Evolutionary conservation across 257 asterid genomes (phyloP).

Genomic region (Scutellaria galericulata): DNA sequence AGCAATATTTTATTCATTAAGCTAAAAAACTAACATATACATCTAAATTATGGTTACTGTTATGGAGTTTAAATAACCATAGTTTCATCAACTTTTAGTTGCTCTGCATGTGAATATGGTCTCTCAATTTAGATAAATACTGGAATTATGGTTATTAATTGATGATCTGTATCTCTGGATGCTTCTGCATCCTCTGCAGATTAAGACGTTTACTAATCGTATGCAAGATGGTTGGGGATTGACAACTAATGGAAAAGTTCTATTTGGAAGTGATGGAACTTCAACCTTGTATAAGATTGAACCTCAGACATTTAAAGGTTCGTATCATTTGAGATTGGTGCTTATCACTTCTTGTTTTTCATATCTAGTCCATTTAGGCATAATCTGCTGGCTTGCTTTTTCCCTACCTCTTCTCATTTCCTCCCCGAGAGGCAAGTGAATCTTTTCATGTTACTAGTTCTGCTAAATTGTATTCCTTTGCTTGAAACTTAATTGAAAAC

Average conservation of each 20-base stretch:
- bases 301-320: constrained; percentile 74
- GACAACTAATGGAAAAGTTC: constrained; percentile 77
- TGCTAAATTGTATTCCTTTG: background rate
- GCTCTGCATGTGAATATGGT: background rate
- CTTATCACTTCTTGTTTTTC: constrained; percentile 3
- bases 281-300: constrained; percentile 82
- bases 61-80: background rate
- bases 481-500: background rate
- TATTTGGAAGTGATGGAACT: constrained; percentile 92
- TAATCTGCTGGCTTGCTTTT: background rate
- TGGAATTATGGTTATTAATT: constrained; percentile 6
- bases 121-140: background rate
- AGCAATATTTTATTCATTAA: constrained; percentile 2
- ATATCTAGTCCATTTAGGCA: constrained; percentile 3
- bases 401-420: background rate
- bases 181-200: constrained; percentile 51
- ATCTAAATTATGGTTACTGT: constrained; percentile 13
- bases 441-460: background rate
- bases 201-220: constrained; percentile 58
- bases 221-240: constrained; percentile 99
- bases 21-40: background rate
- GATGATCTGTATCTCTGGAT: constrained; percentile 14
- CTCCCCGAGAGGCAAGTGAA: background rate
- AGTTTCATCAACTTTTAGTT: constrained; percentile 19
- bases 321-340: constrained; percentile 30